These are phyloP conservation scores for Trichaptum fuscoviolaceum DNA, from an alignment of 768 basidiomycete species.

Conservation along the genomic window DNA sequence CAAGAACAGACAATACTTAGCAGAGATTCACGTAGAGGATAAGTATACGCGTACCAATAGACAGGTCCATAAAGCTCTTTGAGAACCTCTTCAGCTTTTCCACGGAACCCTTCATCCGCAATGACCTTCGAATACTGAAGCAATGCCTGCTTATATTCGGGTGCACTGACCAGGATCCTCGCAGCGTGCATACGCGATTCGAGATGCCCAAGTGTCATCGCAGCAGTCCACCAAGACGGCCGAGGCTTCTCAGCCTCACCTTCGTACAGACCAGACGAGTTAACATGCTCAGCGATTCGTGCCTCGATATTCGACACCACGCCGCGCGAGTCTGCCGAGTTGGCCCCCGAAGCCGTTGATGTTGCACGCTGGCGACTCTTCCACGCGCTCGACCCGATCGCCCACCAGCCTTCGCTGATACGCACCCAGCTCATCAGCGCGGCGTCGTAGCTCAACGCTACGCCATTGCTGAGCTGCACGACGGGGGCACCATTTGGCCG, in stretches of 20 bases:
- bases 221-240: slow-evolving; percentile 78
- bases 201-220: slow-evolving; percentile 82
- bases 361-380: slow-evolving; percentile 57
- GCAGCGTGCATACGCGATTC: slow-evolving; percentile 80
- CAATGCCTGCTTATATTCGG: slow-evolving; percentile 78
- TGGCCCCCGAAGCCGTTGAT: slow-evolving; percentile 24
- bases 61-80: slow-evolving; percentile 87
- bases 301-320: slow-evolving; percentile 49
- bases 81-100: slow-evolving; percentile 87
- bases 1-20: slow-evolving; percentile 6
- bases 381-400: slow-evolving; percentile 79
- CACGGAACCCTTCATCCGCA: slow-evolving; percentile 84
- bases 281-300: slow-evolving; percentile 23
- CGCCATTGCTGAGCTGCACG: slow-evolving; percentile 70
- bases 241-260: slow-evolving; percentile 39
- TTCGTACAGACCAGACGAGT: slow-evolving; percentile 18
- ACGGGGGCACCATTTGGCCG: slow-evolving; percentile 79
- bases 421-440: slow-evolving; percentile 65
- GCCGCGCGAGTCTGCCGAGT: slow-evolving; percentile 34
- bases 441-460: slow-evolving; percentile 74
- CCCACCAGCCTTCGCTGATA: slow-evolving; percentile 80
- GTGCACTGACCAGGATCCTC: slow-evolving; percentile 68
- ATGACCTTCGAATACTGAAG: slow-evolving; percentile 76
- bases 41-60: slow-evolving; percentile 61
- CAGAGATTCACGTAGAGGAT: neutral